Conservation (phyloP, 1,284 basidiomycete species). For the Thelephora terrestris region DNA sequence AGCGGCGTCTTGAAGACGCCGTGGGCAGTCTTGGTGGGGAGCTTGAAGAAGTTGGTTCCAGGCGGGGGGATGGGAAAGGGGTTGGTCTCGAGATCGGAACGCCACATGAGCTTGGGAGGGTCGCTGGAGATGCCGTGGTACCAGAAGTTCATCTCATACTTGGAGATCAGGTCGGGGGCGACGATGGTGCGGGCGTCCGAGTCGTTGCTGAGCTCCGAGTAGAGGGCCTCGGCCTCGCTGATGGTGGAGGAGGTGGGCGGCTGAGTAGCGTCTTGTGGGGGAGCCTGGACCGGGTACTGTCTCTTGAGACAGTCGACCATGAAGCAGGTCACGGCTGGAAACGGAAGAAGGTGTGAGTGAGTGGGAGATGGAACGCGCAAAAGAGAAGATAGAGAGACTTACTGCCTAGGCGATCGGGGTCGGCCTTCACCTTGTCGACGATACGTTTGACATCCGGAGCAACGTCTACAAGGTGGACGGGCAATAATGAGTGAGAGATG, state of each 20-base stretch:
- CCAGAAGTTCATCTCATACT: constrained; percentile 20
- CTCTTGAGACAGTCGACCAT: constrained; percentile 20
- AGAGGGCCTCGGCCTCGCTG: constrained; percentile 16
- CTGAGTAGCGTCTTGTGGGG: constrained; percentile 11
- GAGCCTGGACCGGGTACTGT: constrained; percentile 10
- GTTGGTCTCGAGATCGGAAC: constrained; percentile 24
- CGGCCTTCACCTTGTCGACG: constrained; percentile 19
- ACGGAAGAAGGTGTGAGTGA: constrained; percentile 15
- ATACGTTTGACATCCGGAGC: constrained; percentile 17
- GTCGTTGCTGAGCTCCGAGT: constrained; percentile 12
- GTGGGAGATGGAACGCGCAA: constrained; percentile 14
- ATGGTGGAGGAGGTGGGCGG: constrained; percentile 12
- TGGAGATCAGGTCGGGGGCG: constrained; percentile 17
- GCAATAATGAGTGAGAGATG: constrained; percentile 22
- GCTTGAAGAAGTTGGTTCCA: constrained; percentile 16
- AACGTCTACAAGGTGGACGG: constrained; percentile 23
- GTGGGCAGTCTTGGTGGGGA: constrained; percentile 27
- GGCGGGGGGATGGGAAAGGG: constrained; percentile 22
- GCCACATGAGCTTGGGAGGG: constrained; percentile 27
- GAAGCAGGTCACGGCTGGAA: constrained; percentile 24
- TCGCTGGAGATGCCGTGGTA: constrained; percentile 25
- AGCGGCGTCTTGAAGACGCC: constrained; percentile 26
- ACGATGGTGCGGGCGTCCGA: constrained; percentile 12
- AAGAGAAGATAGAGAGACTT: constrained; percentile 19
- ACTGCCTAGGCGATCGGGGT: constrained; percentile 20